Conservation (phyloP, 2,329 filamentous ascomycete genomes). For the Chalaropsis ovoidea region DNA sequence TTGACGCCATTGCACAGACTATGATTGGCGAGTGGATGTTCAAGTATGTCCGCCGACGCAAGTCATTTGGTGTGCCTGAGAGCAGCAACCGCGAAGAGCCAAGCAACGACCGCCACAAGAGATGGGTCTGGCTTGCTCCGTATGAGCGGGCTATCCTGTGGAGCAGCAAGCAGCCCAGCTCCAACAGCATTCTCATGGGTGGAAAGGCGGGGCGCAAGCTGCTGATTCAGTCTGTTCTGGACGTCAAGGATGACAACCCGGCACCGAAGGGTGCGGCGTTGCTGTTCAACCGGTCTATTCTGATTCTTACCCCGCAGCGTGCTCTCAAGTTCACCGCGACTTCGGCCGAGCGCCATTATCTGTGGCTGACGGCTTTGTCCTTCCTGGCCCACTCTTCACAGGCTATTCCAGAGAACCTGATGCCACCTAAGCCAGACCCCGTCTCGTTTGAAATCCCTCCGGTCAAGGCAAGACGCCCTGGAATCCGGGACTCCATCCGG, state of each 20-base stretch:
- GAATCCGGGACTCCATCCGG: conserved; percentile 79
- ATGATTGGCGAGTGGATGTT: conserved; percentile 99
- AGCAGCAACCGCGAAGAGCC: conserved; percentile 56
- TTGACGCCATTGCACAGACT: conserved; percentile 92
- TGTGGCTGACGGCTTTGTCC: conserved; percentile 89
- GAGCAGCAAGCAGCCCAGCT: conserved; percentile 94
- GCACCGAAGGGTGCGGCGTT: conserved; percentile 57
- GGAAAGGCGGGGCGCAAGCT: conserved; percentile 95
- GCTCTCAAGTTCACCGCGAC: conserved; percentile 90
- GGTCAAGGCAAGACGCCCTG: conserved; percentile 41
- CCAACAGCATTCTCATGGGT: conserved; percentile 66
- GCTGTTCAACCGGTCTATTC: conserved; percentile 83
- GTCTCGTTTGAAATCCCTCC: conserved; percentile 42
- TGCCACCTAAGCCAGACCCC: conserved; percentile 42
- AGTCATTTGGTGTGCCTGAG: conserved; percentile 76
- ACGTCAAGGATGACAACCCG: conserved; percentile 89
- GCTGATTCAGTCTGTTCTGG: conserved; percentile 86
- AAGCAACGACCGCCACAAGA: conserved; percentile 74
- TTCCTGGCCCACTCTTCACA: conserved; percentile 88
- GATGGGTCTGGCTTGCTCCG: conserved; percentile 97
- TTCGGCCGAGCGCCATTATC: conserved; percentile 74
- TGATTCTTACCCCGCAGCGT: conserved; percentile 85
- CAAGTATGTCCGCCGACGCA: conserved; percentile 78
- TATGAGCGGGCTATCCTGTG: conserved; percentile 95
- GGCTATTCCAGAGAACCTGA: conserved; percentile 62